phyloP scores from a whole-genome alignment of 305 asterid genomes.

The Lippia alba region DNA sequence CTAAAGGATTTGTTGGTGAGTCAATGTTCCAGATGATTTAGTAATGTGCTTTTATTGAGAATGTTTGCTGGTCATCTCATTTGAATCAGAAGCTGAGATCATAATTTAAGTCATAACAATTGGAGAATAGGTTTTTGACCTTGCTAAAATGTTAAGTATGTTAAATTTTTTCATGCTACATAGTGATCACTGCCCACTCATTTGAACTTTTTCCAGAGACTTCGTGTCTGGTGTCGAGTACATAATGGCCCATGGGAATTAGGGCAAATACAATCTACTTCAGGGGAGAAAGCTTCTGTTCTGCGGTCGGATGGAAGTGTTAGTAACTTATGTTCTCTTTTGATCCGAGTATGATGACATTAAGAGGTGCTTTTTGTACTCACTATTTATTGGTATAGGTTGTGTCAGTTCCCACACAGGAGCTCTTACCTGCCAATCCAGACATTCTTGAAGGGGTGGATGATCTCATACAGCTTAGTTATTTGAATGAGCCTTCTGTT shows the following conservation, averaged over 20 bases:
- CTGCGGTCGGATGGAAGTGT: slow-evolving; percentile 69
- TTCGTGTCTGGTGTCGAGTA: slow-evolving; percentile 73
- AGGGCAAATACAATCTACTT: slow-evolving; percentile 73
- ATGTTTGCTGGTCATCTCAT: background rate
- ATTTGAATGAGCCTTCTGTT: slow-evolving; percentile 93
- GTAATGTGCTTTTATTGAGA: slow-evolving; percentile 1
- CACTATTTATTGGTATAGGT: slow-evolving; percentile 52
- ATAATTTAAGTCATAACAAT: slow-evolving; percentile 14
- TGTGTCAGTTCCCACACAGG: slow-evolving; percentile 61
- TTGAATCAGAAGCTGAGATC: slow-evolving; percentile 13
- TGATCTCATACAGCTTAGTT: slow-evolving; percentile 82
- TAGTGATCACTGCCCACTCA: slow-evolving; percentile 28
- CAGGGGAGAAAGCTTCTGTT: slow-evolving; percentile 72
- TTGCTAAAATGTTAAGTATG: slow-evolving; percentile 11
- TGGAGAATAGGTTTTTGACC: slow-evolving; percentile 13
- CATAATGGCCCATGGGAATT: slow-evolving; percentile 60
- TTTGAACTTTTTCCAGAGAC: slow-evolving; percentile 57
- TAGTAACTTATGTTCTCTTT: slow-evolving; percentile 44
- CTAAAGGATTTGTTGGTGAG: slow-evolving; percentile 6
- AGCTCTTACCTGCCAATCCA: slow-evolving; percentile 92
- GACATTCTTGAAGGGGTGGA: slow-evolving; percentile 82
- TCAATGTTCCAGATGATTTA: slow-evolving; percentile 14
- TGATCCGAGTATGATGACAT: slow-evolving; percentile 26
- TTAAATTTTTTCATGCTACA: background rate
- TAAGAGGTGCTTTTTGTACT: slow-evolving; percentile 29